Evolutionary conservation across 208 protist genomes (phyloP).

Genomic region (Acanthamoeba lenticulata): DNA sequence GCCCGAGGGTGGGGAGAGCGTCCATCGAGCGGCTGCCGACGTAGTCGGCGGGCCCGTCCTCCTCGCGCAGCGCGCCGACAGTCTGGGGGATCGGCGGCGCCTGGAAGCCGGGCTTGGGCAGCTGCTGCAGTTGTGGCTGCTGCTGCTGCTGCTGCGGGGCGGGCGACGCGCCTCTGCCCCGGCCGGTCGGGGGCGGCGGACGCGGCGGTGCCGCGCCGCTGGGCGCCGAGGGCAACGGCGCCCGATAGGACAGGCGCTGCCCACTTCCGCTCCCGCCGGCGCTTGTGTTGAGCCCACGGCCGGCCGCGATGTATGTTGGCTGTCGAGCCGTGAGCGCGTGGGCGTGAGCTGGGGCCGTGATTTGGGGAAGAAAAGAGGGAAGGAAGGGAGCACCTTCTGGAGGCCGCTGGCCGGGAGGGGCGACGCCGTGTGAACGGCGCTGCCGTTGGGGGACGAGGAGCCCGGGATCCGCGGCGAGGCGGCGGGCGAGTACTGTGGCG

Average conservation of each 20-base stretch:
- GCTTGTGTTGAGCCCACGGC: no score
- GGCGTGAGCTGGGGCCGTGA: background rate
- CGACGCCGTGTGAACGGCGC: background rate
- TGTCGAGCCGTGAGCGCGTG: background rate
- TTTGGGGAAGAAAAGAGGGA: background rate
- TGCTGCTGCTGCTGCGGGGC: background rate
- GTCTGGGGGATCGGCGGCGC: background rate
- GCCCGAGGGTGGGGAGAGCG: background rate
- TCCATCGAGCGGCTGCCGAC: background rate
- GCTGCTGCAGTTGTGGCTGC: background rate
- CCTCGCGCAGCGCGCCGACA: background rate
- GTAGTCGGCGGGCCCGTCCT: background rate
- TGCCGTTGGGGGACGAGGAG: background rate
- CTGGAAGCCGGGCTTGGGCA: background rate
- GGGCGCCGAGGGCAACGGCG: constrained; percentile 4
- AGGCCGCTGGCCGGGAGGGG: background rate
- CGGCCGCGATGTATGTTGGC: background rate
- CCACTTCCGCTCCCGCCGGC: background rate
- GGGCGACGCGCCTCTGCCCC: background rate
- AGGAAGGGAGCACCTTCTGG: background rate
- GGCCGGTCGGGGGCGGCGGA: background rate
- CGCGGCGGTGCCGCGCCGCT: background rate
- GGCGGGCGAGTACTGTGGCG: background rate
- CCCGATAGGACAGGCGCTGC: background rate
- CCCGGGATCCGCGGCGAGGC: background rate